Base-by-base conservation (phyloP, 306 rosid genomes). In the Amphicarpaea edgeworthii region DNA sequence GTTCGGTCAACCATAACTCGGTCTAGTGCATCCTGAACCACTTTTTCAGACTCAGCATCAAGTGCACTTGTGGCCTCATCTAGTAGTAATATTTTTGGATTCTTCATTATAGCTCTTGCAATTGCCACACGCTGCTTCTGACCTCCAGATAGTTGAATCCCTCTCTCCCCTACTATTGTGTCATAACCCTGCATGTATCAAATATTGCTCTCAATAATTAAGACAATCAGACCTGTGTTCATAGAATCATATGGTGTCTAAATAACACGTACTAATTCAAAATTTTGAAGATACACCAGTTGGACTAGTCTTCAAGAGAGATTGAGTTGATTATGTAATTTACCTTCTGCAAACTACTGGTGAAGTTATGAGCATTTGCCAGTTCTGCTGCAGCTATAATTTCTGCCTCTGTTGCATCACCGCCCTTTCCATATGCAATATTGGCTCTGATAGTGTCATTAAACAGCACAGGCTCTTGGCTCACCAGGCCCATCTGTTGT, bases 31-130 rank as follows among this genome's bases (percentile, higher is more conserved):
- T 90, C 93, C 54, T 90, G 96, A 17, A 90, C 93, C 14, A 88
- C 86, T 74, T 84, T 78, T 51, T 90, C 96, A 8, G 93, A 90
- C 77, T 90, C 93, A 0, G 96, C 93, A 82, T 90, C 96, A 32
- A 90, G 86, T 49, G 96, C 92, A 81, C 96, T 90, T 1, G 96
- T 90, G 34, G 95, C 95, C 78, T 90, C 95, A 77, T 90, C 92
- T 37, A 90, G 81, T 3, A 86, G 82, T n/a, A 90, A 75, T 55
- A 90, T 84, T 41, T 84, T 88, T 40, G 93, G 96, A 65, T 79
- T 83, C 83, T 87, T 89, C 40, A 85, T 77, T 40, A 85, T 89
- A 7, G 94, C 90, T 63, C 94, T 28, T 7, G 94, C 91, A 42
- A 87, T 89, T 45, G 94, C 94, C 59, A 89, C 94, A 0, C 93